Conservation (phyloP, 306 rosid genomes). For the Casuarina cunninghamiana region DNA sequence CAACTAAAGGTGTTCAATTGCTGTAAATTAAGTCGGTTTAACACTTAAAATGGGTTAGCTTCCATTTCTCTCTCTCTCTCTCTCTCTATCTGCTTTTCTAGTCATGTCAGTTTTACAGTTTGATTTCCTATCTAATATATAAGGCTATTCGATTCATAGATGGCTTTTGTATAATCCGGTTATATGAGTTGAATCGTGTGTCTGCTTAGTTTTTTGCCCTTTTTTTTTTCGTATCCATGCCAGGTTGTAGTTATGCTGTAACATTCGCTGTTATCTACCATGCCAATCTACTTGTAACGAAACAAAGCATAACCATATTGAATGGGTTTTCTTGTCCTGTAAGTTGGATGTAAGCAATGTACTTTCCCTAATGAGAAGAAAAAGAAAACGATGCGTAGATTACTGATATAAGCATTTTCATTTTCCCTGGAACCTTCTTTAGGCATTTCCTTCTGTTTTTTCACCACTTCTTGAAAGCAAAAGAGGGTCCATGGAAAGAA, state of each 20-base stretch:
- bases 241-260: background rate
- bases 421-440: conserved; percentile 5
- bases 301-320: too few relatives aligned
- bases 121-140: background rate
- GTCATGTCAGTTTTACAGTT: background rate
- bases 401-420: background rate
- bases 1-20: too few relatives aligned
- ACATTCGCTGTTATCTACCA: background rate
- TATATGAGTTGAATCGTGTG: background rate
- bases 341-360: too few relatives aligned
- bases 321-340: too few relatives aligned
- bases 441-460: conserved; percentile 3
- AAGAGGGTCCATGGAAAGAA: background rate
- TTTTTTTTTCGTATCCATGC: background rate
- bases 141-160: background rate
- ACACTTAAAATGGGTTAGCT: background rate
- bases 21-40: background rate
- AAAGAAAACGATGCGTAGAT: background rate
- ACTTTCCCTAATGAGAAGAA: background rate
- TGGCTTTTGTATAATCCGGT: background rate
- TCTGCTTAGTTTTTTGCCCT: background rate
- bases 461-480: background rate
- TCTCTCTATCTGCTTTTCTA: background rate
- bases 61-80: background rate
- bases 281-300: background rate